phyloP scores from a whole-genome alignment of 2,329 filamentous ascomycete species.

The Botrytis tulipae region DNA sequence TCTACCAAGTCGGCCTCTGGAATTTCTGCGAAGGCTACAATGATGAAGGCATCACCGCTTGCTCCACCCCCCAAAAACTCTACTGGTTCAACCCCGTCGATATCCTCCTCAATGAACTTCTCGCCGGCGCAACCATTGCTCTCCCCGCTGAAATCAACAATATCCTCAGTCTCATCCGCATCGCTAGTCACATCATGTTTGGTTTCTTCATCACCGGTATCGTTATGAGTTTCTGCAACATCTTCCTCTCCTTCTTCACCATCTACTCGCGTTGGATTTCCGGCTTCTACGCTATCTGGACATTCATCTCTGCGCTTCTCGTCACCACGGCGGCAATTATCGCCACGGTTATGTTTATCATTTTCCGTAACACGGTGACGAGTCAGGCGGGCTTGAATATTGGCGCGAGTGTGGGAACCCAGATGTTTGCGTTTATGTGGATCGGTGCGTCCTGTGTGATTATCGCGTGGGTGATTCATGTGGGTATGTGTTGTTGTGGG shows the following conservation, averaged over 20 bases:
- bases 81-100: conserved; percentile 93
- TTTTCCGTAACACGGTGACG: conserved; percentile 75
- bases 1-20: conserved; percentile 92
- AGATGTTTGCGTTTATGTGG: conserved; percentile 92
- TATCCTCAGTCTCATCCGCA: conserved; percentile 70
- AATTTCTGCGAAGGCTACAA: conserved; percentile 86
- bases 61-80: conserved; percentile 65
- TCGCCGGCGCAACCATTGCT: conserved; percentile 79
- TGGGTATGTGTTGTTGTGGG: conserved; percentile 77
- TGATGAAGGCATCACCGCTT: conserved; percentile 70
- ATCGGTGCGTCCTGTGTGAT: conserved; percentile 65
- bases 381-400: conserved; percentile 75
- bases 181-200: conserved; percentile 84
- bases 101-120: conserved; percentile 75
- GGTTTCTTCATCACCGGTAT: conserved; percentile 75
- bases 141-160: conserved; percentile 71
- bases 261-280: conserved; percentile 55
- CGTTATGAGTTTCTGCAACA: conserved; percentile 68
- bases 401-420: conserved; percentile 60
- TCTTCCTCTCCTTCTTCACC: conserved; percentile 56
- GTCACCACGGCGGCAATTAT: conserved; percentile 69
- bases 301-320: conserved; percentile 64
- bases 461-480: conserved; percentile 70
- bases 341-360: conserved; percentile 79
- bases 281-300: conserved; percentile 65